Evolutionary conservation across 108 stramenopile genomes (phyloP), one percentile per base, ranked within the genome.

Genomic region (Pseudonitzschia pungens): DNA sequence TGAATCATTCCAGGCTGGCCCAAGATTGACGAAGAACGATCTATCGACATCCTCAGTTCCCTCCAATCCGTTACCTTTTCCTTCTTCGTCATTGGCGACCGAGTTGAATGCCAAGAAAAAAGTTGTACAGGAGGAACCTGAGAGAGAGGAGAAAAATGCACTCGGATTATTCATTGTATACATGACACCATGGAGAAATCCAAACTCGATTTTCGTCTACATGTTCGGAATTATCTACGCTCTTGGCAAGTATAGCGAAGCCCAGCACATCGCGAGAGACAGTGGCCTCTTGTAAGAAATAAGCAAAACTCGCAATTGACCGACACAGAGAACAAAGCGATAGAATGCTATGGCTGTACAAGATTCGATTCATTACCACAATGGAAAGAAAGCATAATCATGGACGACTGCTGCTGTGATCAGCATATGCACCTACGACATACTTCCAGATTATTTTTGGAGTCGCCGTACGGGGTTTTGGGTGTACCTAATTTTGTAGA

Each of bases 141-240:
- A 67, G 24, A 44, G 8, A 67, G 65, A 67, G 22, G 8, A 67
- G 36, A 44, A 16, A 2, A 67, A 27, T 31, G 44, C 22, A 10
- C 26, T 67, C 22, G 65, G 65, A 22, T 40, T 73, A 28, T 56
- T 86, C 12, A 9, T 86, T 41, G 44, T 72, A 4, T 86, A 81
- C 66, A 57, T 84, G 48, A 86, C 78, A 9, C 85, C 85, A 18
- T 84, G 83, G 81, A 67, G 80, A 24, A 86, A 86, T 71, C 85
- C 85, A n/a, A 86, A 86, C 71, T 81, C 80, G 21, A 72, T 86
- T 24, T 86, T 86, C 70, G 73, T 86, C 27, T 86, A 86, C 70
- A 53, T 86, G 77, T 43, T 86, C 24, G 44, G 83, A n/a, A 72
- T 73, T 9, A 50, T 86, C 7, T 74, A 77, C 9, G 53, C 69